Conservation (phyloP, 495 filamentous ascomycete genomes). For the Xylaria venustula region DNA sequence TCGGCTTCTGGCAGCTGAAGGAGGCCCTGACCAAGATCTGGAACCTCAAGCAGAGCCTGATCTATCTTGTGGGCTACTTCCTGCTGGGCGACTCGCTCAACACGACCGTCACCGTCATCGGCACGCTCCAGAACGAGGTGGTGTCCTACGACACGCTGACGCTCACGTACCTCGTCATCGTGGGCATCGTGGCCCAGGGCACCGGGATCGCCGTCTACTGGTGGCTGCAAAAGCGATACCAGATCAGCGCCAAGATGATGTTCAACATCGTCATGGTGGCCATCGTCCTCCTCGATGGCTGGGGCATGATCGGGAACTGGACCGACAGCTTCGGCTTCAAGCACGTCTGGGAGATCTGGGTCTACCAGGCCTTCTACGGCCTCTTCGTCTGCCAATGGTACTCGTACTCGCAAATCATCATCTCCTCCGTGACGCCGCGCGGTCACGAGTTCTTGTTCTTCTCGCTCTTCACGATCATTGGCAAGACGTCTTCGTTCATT, state of each 20-base stretch:
- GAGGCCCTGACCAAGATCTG: conserved; percentile 58
- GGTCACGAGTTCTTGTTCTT: conserved; percentile 69
- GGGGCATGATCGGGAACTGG: conserved; percentile 70
- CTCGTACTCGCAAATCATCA: conserved; percentile 67
- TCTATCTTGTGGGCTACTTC: conserved; percentile 67
- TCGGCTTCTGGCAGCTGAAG: conserved; percentile 58
- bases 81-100: conserved; percentile 63
- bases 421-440: conserved; percentile 62
- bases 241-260: conserved; percentile 59
- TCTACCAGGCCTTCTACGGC: conserved; percentile 64
- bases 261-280: conserved; percentile 57
- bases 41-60: conserved; percentile 60
- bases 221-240: conserved; percentile 53
- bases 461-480: conserved; percentile 63
- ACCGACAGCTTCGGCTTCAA: conserved; percentile 61
- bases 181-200: conserved; percentile 61
- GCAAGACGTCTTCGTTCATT: conserved; percentile 64
- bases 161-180: conserved; percentile 61
- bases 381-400: conserved; percentile 69
- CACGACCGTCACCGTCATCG: conserved; percentile 66
- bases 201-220: conserved; percentile 63
- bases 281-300: conserved; percentile 60
- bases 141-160: conserved; percentile 61
- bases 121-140: conserved; percentile 60
- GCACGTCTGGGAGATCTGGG: conserved; percentile 61